Evolutionary conservation across 2,329 filamentous ascomycete genomes (phyloP).

Genomic region (Phyllosticta ampelicida): DNA sequence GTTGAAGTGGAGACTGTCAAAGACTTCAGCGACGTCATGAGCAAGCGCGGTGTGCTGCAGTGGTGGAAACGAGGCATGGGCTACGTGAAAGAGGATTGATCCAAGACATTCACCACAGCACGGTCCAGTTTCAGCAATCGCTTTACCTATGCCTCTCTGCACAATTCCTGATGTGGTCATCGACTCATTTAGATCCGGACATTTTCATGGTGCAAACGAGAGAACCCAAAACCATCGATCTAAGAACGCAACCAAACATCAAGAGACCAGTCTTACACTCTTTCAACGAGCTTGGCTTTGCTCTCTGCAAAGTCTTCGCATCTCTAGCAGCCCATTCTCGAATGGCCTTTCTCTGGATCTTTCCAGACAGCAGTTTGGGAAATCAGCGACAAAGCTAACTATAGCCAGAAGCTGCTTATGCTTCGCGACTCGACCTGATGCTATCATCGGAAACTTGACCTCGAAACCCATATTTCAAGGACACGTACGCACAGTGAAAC

Average conservation of each 20-base stretch:
- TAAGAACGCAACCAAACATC: no score
- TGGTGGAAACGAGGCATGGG: slow-evolving; percentile 66
- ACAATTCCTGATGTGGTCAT: no score
- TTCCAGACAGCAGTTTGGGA: slow-evolving; percentile 23
- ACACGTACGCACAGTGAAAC: slow-evolving; percentile 24
- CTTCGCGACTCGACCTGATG: slow-evolving; percentile 28
- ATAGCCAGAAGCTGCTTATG: slow-evolving; percentile 32
- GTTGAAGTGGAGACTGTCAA: slow-evolving; percentile 53
- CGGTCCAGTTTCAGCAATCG: no score
- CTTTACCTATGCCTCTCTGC: no score
- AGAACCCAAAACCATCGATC: no score
- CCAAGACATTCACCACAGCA: background rate
- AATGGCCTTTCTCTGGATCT: slow-evolving; percentile 24
- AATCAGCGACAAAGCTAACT: slow-evolving; percentile 25
- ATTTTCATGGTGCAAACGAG: no score
- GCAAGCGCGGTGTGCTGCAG: slow-evolving; percentile 43
- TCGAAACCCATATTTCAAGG: slow-evolving; percentile 18
- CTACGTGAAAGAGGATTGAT: slow-evolving; percentile 20
- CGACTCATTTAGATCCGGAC: no score
- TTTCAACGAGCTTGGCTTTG: background rate
- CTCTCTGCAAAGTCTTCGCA: slow-evolving; percentile 10
- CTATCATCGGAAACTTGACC: slow-evolving; percentile 22
- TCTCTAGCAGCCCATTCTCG: slow-evolving; percentile 23
- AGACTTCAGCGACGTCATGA: slow-evolving; percentile 54
- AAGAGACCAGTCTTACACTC: background rate